These are phyloP conservation scores for Helianthus tuberosus DNA, from an alignment of 129 eudicot genomes.

Conservation along the genomic window DNA sequence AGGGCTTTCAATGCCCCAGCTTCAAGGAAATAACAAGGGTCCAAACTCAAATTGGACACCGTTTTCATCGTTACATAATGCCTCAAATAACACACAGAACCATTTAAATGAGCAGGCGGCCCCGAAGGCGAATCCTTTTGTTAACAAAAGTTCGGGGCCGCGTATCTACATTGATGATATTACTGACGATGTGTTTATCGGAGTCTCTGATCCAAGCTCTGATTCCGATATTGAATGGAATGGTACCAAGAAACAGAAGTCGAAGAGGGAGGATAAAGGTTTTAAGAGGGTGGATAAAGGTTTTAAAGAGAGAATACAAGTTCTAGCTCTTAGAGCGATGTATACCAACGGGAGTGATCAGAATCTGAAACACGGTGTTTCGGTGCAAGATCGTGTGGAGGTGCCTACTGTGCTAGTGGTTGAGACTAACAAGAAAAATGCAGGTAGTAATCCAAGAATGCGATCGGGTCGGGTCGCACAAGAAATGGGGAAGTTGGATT, in stretches of 20 bases:
- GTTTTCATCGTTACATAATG: conserved; percentile 63
- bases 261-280: neutral
- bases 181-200: conserved; percentile 54
- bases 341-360: conserved; percentile 28
- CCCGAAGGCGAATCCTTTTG: conserved; percentile 22
- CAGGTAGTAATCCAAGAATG: conserved; percentile 43
- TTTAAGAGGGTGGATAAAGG: neutral
- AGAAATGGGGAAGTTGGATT: conserved; percentile 77
- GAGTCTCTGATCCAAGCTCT: conserved; percentile 29
- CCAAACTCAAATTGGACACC: conserved; percentile 64
- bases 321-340: conserved; percentile 19
- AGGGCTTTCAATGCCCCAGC: conserved; percentile 58
- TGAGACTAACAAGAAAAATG: conserved; percentile 47
- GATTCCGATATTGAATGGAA: conserved; percentile 70
- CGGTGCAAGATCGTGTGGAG: conserved; percentile 35
- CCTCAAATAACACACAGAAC: conserved; percentile 26
- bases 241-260: too few relatives aligned
- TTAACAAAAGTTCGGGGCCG: conserved; percentile 38
- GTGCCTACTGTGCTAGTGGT: conserved; percentile 17
- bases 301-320: conserved; percentile 27
- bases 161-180: conserved; percentile 66
- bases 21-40: conserved; percentile 45
- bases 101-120: conserved; percentile 40
- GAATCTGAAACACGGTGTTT: conserved; percentile 35
- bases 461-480: conserved; percentile 60